phyloP scores from a whole-genome alignment of 805 yeast genomes.

The Wickerhamiella slavikovae region DNA sequence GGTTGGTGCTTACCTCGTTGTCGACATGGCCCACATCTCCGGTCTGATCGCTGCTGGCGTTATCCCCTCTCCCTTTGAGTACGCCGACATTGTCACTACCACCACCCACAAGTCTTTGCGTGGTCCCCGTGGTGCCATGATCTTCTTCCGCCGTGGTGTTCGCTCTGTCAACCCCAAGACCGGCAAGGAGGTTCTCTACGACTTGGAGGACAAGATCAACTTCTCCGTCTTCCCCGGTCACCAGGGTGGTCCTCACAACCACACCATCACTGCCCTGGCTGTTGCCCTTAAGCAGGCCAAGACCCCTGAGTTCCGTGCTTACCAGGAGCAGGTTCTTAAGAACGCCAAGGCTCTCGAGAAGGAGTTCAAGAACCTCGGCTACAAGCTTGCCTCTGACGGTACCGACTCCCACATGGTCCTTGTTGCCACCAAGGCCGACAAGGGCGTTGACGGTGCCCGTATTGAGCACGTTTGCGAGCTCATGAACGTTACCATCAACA shows the following conservation, averaged over 20 bases:
- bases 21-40: conserved; percentile 97
- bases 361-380: conserved; percentile 52
- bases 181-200: conserved; percentile 80
- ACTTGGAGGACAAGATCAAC: conserved; percentile 85
- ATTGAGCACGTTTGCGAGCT: conserved; percentile 88
- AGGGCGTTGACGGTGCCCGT: conserved; percentile 91
- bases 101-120: conserved; percentile 97
- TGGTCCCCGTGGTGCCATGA: conserved; percentile 99
- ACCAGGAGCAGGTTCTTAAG: conserved; percentile 71
- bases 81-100: conserved; percentile 94
- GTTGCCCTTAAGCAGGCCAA: conserved; percentile 90
- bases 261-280: conserved; percentile 93
- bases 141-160: conserved; percentile 92
- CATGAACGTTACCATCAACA: conserved; percentile 87
- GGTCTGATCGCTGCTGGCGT: conserved; percentile 93
- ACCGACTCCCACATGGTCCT: conserved; percentile 95
- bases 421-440: conserved; percentile 58
- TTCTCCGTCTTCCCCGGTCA: conserved; percentile 99
- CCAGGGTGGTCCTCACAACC: conserved; percentile 99
- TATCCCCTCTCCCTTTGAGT: conserved; percentile 88
- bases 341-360: conserved; percentile 72
- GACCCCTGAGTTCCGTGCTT: conserved; percentile 74
- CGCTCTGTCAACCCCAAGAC: conserved; percentile 71
- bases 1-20: conserved; percentile 89
- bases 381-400: conserved; percentile 76